Base-by-base conservation (phyloP, 805 yeast species). In the Myxozyma sirexii region DNA sequence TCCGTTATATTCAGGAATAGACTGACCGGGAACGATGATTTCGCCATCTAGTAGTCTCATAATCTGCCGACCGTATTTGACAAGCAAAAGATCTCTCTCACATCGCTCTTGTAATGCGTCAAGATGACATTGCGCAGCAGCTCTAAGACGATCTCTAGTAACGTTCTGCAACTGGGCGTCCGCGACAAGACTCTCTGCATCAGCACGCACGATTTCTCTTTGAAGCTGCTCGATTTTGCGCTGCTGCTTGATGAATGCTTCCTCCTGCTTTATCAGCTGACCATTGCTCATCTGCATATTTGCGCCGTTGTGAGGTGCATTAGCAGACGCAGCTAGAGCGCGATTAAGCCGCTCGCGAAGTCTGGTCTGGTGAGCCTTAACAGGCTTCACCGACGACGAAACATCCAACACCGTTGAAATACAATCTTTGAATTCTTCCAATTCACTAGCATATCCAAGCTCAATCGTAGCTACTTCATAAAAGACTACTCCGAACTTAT, bases 141-240 rank as follows among this genome's bases (percentile, higher is more conserved):
- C 87, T 79, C 88, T 87, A 73, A 90, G 82, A 76, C 88, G 87
- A 73, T 89, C 91, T 78, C 96, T 82, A 67, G 96, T 88, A 72
- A 88, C 88, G 76, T 89, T 89, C 39, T 93, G 87, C 69, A 90
- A 80, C 79, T 90, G 96, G 31, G 96, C 96, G 78, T 89, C 96
- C 51, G 96, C 96, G 69, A 90, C 96, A 66, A 89, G 80, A 54
- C 91, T 86, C 77, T 90, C 96, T 56, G 96, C 96, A 77, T 90
- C 96, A 39, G 94, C 94, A 77, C 96, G 82, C 60, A 90, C 96
- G 72, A 89, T 80, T 76, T 89, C 96, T 75, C 90, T 96, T 79
- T 90, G 96, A 73, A 90, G 80, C 58, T 88, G 84, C 56, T 84
- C 82, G 66, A 89, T 85, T 87, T 77, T 88, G 87, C 76, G 88